Percentiles rank a stretch among this genome's conserved stretches.
These are phyloP conservation scores for Cavenderia fasciculata DNA, from an alignment of 78 protist species.

Conservation along the genomic window DNA sequence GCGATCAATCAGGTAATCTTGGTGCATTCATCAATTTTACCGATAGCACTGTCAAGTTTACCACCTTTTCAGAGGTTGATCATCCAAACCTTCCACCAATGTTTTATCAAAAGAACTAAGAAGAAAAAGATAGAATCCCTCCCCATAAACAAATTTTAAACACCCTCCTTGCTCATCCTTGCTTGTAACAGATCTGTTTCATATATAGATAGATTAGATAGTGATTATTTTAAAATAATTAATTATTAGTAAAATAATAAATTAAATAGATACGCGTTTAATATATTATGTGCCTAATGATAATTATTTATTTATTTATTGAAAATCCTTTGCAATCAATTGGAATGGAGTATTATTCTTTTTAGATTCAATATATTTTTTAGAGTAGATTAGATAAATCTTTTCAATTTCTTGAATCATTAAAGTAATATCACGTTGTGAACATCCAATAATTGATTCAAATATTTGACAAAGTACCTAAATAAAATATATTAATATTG, in stretches of 20 bases:
- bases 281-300: neutral
- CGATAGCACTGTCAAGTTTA: conserved; percentile 54
- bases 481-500: neutral
- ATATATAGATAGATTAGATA: too few relatives aligned
- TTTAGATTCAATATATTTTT: neutral
- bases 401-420: neutral
- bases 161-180: too few relatives aligned
- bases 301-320: neutral
- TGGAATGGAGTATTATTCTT: neutral
- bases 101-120: conserved; percentile 23
- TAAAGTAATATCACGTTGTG: neutral
- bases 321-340: neutral
- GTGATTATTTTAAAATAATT: too few relatives aligned
- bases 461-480: neutral
- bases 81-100: conserved; percentile 73
- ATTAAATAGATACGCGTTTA: neutral
- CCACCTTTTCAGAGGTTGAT: conserved; percentile 70
- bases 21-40: conserved; percentile 92
- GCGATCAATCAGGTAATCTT: conserved; percentile 94
- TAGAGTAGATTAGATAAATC: neutral
- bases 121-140: neutral
- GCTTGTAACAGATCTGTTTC: too few relatives aligned
- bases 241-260: too few relatives aligned
- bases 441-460: neutral
- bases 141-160: neutral